Evolutionary conservation across 495 filamentous ascomycete species (phyloP), one percentile per base, ranked within the genome.

Genomic region (Apodospora peruviana): DNA sequence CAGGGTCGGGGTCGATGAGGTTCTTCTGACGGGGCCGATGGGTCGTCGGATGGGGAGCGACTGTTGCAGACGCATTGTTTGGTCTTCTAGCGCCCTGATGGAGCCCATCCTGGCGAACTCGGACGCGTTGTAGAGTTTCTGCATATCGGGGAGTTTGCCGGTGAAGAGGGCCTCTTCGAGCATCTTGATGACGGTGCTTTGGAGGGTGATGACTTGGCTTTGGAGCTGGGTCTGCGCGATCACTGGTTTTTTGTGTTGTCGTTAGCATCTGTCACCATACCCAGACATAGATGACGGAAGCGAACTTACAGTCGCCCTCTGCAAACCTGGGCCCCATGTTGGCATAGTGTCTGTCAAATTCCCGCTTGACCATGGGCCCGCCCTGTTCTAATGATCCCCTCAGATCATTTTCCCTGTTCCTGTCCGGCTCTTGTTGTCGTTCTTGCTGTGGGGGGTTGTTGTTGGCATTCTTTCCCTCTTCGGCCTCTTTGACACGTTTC

Each of bases 211-310:
- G 43, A 67, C 60, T 35, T 67, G 62, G 18, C 50, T 42, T 35
- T 69, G 66, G 25, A 67, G 54, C 21, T 69, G 66, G 37, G 53
- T 67, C 46, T 69, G 64, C 7, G 64, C 55, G 35, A 66, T 48
- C 24, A 64, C 61, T 67, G n/a, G 21, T 3, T 17, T 14, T 34
- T 11, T 10, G 21, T 11, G n/a, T n/a, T n/a, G n/a, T n/a, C n/a
- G n/a, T n/a, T n/a, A n/a, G n/a, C n/a, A n/a, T n/a, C n/a, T n/a
- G n/a, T n/a, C n/a, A n/a, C n/a, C n/a, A n/a, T n/a, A n/a, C n/a
- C n/a, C n/a, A n/a, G n/a, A n/a, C n/a, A n/a, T n/a, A n/a, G n/a
- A n/a, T n/a, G n/a, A n/a, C n/a, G n/a, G n/a, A n/a, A n/a, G n/a
- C 20, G 41, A 23, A 43, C 59, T 49, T 43, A 68, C 65, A 40